These are phyloP conservation scores for Blastocystis sp. DNA, from an alignment of 352 stramenopile genomes.

Conservation along the genomic window DNA sequence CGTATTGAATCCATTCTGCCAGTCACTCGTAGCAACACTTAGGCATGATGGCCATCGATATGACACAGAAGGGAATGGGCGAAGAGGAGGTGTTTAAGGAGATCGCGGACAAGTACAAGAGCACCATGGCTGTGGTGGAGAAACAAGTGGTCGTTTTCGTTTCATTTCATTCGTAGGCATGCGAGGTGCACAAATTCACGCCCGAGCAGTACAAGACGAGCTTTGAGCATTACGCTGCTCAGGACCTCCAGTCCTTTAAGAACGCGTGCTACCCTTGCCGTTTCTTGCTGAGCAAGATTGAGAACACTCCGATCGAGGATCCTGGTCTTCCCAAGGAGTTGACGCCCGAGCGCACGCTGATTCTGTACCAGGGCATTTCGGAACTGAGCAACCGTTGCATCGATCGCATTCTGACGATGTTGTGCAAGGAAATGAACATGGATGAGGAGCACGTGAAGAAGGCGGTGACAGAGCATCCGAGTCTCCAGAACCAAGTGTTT, in stretches of 20 bases:
- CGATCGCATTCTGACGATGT: conserved; percentile 38
- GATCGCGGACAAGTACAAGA: conserved; percentile 21
- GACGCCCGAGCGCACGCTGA: conserved; percentile 13
- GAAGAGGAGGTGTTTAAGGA: conserved; percentile 50
- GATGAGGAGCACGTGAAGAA: conserved; percentile 19
- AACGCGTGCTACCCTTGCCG: conserved; percentile 54
- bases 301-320: conserved; percentile 46
- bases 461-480: not conserved
- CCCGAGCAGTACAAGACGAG: conserved; percentile 15
- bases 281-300: conserved; percentile 42
- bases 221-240: conserved; percentile 14
- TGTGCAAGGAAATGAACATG: conserved; percentile 49
- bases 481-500: conserved; percentile 53
- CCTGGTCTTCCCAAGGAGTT: conserved; percentile 1
- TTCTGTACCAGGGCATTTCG: conserved; percentile 25
- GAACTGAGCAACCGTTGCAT: conserved; percentile 38
- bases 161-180: conserved; percentile 8
- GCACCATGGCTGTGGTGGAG: conserved; percentile 68
- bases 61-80: conserved; percentile 38
- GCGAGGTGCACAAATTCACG: conserved; percentile 17
- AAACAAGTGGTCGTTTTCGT: conserved; percentile 13
- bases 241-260: not conserved
- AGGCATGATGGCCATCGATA: conserved; percentile 45
- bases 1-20: not conserved
- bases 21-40: conserved; percentile 32